A percentile compares a stretch with the other conserved stretches of the same genome.
Conservation (phyloP, 2,329 filamentous ascomycete species). For the Epichloe gansuensis region DNA sequence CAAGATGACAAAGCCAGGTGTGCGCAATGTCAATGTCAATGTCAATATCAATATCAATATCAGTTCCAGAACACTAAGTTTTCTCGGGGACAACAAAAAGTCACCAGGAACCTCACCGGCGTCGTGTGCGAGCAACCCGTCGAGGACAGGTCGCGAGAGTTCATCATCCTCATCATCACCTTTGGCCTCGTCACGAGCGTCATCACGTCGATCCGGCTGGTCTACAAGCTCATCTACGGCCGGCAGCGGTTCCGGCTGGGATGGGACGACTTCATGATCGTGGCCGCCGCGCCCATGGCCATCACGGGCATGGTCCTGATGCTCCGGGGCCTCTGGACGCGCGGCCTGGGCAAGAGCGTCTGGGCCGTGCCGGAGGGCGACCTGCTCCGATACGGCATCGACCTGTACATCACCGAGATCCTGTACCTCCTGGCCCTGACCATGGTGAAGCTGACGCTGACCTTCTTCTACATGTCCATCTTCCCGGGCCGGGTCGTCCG, state of each 20-base stretch:
- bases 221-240: neutral
- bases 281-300: neutral
- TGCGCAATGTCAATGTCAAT: too few species aligned
- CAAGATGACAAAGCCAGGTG: too few species aligned
- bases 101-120: conserved; percentile 23
- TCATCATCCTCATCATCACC: neutral
- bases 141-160: neutral
- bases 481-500: conserved; percentile 2
- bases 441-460: conserved; percentile 2
- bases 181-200: neutral
- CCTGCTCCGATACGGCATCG: neutral
- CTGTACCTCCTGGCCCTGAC: conserved; percentile 5
- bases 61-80: too few species aligned
- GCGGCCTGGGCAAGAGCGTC: neutral
- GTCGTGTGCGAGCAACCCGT: conserved; percentile 22
- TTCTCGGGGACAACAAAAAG: conserved; percentile 26
- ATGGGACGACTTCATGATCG: neutral
- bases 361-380: neutral
- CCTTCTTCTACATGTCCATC: conserved; percentile 5
- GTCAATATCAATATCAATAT: too few species aligned
- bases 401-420: neutral
- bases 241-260: neutral
- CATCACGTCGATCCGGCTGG: neutral
- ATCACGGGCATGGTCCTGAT: neutral
- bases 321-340: neutral